phyloP scores from a whole-genome alignment of 495 filamentous ascomycete genomes.

The Venustampulla echinocandica region DNA sequence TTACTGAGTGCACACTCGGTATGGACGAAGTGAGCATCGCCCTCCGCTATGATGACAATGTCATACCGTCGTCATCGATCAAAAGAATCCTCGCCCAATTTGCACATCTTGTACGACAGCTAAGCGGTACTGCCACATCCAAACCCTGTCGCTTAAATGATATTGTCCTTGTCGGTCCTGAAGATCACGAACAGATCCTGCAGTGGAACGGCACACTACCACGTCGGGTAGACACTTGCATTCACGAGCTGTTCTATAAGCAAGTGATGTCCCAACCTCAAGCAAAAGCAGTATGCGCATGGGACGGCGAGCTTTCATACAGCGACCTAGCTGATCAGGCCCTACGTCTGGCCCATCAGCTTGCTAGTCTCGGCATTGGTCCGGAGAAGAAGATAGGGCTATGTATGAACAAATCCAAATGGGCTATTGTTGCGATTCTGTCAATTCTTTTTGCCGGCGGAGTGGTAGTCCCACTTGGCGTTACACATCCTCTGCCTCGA shows the following conservation, averaged over 20 bases:
- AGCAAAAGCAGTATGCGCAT: slow-evolving; percentile 24
- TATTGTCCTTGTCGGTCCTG: background rate
- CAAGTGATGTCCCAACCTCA: background rate
- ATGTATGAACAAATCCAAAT: slow-evolving; percentile 36
- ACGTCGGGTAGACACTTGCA: background rate
- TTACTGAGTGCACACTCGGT: background rate
- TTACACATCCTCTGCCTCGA: slow-evolving; percentile 20
- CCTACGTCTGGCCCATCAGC: background rate
- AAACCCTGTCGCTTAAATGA: background rate
- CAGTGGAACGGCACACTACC: background rate
- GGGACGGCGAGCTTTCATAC: slow-evolving; percentile 31
- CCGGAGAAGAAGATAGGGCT: background rate
- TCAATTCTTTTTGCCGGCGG: slow-evolving; percentile 37
- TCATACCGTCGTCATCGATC: background rate
- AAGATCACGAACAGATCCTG: background rate
- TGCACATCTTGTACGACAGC: background rate
- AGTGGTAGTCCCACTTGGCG: slow-evolving; percentile 40
- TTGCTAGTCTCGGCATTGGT: background rate
- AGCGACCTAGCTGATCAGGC: background rate
- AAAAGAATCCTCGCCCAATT: background rate
- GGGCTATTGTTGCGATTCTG: slow-evolving; percentile 31
- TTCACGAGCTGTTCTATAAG: slow-evolving; percentile 4
- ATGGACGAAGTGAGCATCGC: background rate
- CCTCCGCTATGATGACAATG: background rate
- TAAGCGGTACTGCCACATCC: background rate